Conservation (phyloP, 495 filamentous ascomycete species). For the Aspergillus sclerotioniger region DNA sequence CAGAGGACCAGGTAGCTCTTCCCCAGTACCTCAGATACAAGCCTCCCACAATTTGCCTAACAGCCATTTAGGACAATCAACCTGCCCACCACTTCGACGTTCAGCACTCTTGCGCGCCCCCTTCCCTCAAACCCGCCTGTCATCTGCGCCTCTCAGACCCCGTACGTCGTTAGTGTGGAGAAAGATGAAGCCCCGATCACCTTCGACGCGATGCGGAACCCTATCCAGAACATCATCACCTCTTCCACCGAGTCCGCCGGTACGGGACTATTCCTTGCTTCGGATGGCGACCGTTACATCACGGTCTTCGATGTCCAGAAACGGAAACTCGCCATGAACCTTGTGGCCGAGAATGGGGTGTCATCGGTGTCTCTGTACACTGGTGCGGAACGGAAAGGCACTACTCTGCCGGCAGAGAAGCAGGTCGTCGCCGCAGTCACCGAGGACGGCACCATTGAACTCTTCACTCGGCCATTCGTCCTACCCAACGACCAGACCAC, state of each 20-base stretch:
- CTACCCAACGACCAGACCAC: slow-evolving; percentile 28
- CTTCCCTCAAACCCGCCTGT: slow-evolving; percentile 44
- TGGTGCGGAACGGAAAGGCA: slow-evolving; percentile 9
- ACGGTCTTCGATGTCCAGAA: slow-evolving; percentile 50
- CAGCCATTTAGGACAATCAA: slow-evolving; percentile 41
- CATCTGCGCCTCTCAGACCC: slow-evolving; percentile 56
- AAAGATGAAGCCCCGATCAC: slow-evolving; percentile 38
- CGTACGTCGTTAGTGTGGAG: slow-evolving; percentile 50
- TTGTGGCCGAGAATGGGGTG: slow-evolving; percentile 54
- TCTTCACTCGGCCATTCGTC: slow-evolving; percentile 56
- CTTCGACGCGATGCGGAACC: slow-evolving; percentile 54
- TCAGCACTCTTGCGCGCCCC: slow-evolving; percentile 40
- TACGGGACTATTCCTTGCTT: slow-evolving; percentile 41
- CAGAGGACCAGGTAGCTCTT: slow-evolving; percentile 44
- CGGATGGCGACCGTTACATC: slow-evolving; percentile 56
- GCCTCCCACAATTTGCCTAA: slow-evolving; percentile 11
- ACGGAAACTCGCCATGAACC: slow-evolving; percentile 46
- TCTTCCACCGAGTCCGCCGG: slow-evolving; percentile 36
- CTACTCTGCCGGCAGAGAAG: slow-evolving; percentile 28
- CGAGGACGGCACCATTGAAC: slow-evolving; percentile 53
- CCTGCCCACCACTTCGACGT: slow-evolving; percentile 43
- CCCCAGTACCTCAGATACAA: neutral
- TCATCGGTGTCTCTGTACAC: slow-evolving; percentile 35
- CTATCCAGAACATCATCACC: slow-evolving; percentile 49
- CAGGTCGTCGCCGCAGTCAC: slow-evolving; percentile 52